Conservation (phyloP, 257 asterid genomes). For the Coffea eugenioides region DNA sequence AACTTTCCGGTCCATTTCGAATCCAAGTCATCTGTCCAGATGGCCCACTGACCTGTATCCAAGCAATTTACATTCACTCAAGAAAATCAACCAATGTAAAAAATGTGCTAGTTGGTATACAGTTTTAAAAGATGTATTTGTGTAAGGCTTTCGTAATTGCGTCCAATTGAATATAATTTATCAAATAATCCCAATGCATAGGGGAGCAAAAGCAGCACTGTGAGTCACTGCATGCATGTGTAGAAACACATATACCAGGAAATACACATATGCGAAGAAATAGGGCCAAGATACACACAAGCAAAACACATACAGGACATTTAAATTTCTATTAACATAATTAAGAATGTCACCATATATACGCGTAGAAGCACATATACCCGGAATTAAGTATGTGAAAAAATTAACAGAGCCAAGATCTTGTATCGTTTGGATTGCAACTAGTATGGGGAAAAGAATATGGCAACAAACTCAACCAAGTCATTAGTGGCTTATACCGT, state of each 20-base stretch:
- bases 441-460: too few relatives aligned
- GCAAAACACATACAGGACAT: neutral
- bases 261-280: too few relatives aligned
- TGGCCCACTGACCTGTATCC: conserved; percentile 82
- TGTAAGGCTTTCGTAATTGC: too few relatives aligned
- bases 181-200: neutral
- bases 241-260: too few relatives aligned
- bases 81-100: neutral
- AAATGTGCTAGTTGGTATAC: neutral
- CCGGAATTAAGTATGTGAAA: neutral
- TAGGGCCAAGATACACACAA: too few relatives aligned
- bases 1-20: conserved; percentile 78
- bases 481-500: neutral
- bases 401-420: neutral
- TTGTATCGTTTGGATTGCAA: neutral
- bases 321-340: neutral
- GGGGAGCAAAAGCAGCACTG: neutral
- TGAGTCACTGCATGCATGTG: too few relatives aligned
- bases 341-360: neutral
- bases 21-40: conserved; percentile 97
- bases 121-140: too few relatives aligned
- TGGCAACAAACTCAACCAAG: neutral
- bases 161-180: neutral
- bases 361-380: neutral
- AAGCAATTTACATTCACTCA: neutral